Evolutionary conservation across 371 early-diverging fungal species (phyloP), one percentile per base, ranked within the genome.

Genomic region (Mucor plumbeus): DNA sequence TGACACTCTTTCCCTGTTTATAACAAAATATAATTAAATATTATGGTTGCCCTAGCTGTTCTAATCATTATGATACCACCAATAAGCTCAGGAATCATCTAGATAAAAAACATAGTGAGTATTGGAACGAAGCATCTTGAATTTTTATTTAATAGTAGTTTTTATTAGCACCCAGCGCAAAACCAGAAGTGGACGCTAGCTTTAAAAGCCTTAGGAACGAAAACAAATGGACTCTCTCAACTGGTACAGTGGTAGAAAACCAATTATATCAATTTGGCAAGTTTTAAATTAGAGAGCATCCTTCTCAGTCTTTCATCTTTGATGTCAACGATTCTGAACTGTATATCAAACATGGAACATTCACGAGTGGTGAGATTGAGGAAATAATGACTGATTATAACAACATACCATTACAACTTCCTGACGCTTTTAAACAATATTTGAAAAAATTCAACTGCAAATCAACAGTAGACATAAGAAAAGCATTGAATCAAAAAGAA

Each of bases 291-390:
- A n/a, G 53, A 61, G 65, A 65, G 10, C 62, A 62, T 61, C 65
- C 62, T 70, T 65, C 70, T 65, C 62, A 62, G 58, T 70, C 59
- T 33, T 62, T 70, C 26, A 70, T 70, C 57, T 70, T 70, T 70
- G 65, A 61, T 65, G 40, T 57, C 57, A 61, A 64, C 53, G 62
- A 70, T 61, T 61, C 57, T 65, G 58, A 65, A 65, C 50, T 62
- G 65, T 65, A 65, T 50, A 60, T 70, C 50, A 57, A 62, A 59
- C 48, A 65, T 70, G 62, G 65, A 48, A 48, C 39, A 62, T 61
- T 70, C 61, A 70, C 70, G 34, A 61, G 58, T 48, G 70, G 35
- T 48, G 68, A 71, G 34, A 67, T 67, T 67, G 61, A 69, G 54
- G 63, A 63, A 68, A 68, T 63, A 17, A 63, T 47, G 47, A 34